Base-by-base conservation (phyloP, 495 filamentous ascomycete species). In the Aspergillus avenaceus region DNA sequence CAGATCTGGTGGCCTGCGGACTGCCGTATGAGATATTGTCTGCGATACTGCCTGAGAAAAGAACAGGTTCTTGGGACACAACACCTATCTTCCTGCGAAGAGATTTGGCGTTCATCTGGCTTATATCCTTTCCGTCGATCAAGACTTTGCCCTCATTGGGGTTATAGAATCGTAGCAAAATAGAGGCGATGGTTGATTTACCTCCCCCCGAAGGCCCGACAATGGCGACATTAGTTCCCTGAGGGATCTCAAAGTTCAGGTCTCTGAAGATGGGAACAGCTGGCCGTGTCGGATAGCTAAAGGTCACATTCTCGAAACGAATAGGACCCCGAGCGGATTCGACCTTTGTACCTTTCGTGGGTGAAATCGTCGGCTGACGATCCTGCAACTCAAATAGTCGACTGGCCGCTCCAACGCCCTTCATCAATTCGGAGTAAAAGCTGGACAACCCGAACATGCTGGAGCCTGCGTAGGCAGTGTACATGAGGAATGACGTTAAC, bases 351-450 rank as follows among this genome's bases (percentile, higher is more conserved):
- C 93, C 93, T 28, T 84, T 81, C 1, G 93, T 98, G 2, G 90
- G 81, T 11, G 82, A 84, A 46, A 97, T 97, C 2, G 82, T 86
- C 1, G 91, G 85, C 36, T 95, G 79, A 50, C 93, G 86, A 69
- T 98, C 93, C 67, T 97, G 91, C 5, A 98, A 77, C 63, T 98
- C 93, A 62, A 98, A 98, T 6, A 98, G 77, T 22, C 93, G 87
- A 60, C 85, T 92, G 11, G 93, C 95, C 29, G 93, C 93, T 57
- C 93, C 93, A 19, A 96, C 93, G 31, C 95, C 95, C 63, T 97
- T 97, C 93, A 97, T 97, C 16, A 98, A 80, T 65, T 98, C 93
- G 8, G 91, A 96, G 73, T 96, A 97, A 72, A 98, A 98, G 57
- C 86, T 88, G 26, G 90, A 95, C 8, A 98, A 73, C 3, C 93